Base-by-base conservation (phyloP, 495 filamentous ascomycete genomes). In the Penicillium flavigenum region DNA sequence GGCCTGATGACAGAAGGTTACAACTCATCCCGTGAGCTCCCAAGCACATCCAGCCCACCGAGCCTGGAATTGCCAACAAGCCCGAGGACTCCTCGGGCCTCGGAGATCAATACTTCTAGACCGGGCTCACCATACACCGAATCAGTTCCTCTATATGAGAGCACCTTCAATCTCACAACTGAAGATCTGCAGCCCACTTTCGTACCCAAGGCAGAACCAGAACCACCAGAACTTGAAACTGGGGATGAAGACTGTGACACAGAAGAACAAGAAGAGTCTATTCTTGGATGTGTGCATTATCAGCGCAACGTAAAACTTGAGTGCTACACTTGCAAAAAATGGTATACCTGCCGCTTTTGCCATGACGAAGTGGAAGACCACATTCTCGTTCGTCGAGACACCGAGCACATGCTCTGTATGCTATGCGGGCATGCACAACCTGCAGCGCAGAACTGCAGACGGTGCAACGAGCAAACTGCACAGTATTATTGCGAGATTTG, bases 351-450 rank as follows among this genome's bases (percentile, higher is more conserved):
- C 64, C 87, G 94, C 20, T 88, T 96, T 69, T 99, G 94, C 68
- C 94, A 99, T 68, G 92, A 99, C 62, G 86, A 84, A 43, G 81
- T 80, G 22, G 89, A 97, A 69, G 86, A 91, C 64, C 94, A 98
- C 73, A 78, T 74, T 63, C 78, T 99, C 54, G 83, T 88, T 64
- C 86, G 94, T 45, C 84, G 83, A 48, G 87, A 88, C 58, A 98
- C 92, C 26, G 87, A 88, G 72, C 87, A 97, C 68, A 99, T 99
- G 94, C 79, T 98, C 20, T 99, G 94, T 76, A 99, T 99, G 94
- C 79, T 92, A 29, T 99, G 94, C 74, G 86, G 86, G 11, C 86
- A 86, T 63, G 86, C 94, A 11, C 94, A 99, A 64, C 83, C 84
- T 47, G 95, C 91, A 14, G 82, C 82, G 31, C 88, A 94, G 57